Evolutionary conservation across 1,139 yeast genomes (phyloP).

Genomic region (Taiozyma sp.): DNA sequence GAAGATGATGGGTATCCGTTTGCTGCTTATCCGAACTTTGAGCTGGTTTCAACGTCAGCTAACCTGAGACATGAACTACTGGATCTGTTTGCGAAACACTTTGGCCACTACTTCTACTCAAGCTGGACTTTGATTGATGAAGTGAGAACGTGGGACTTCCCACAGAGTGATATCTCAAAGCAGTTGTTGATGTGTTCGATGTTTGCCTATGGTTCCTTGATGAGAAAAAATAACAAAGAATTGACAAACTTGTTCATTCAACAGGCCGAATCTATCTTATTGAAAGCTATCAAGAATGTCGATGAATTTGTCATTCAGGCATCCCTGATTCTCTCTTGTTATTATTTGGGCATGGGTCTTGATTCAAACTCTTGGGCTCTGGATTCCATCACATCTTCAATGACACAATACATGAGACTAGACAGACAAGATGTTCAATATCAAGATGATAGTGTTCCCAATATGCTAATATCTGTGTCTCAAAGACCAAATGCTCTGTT

Average conservation of each 20-base stretch:
- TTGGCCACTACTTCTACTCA: conserved; percentile 14
- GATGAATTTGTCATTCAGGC: conserved; percentile 14
- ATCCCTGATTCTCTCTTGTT: conserved; percentile 13
- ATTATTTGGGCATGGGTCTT: conserved; percentile 15
- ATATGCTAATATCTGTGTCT: conserved; percentile 4
- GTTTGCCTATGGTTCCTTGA: conserved; percentile 14
- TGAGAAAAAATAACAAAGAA: conserved; percentile 6
- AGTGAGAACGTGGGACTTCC: conserved; percentile 13
- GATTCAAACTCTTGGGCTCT: conserved; percentile 19
- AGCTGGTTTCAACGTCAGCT: conserved; percentile 5
- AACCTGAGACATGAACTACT: conserved; percentile 7
- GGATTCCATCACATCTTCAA: conserved; percentile 17
- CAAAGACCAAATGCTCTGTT: conserved; percentile 15
- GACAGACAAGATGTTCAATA: conserved; percentile 7
- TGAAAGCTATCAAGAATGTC: conserved; percentile 12
- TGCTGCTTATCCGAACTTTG: conserved; percentile 3
- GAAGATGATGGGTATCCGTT: conserved; percentile 9
- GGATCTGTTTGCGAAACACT: conserved; percentile 11
- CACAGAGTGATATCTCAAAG: conserved; percentile 12
- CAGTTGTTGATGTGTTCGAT: conserved; percentile 15
- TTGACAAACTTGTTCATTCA: conserved; percentile 8
- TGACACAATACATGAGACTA: conserved; percentile 15
- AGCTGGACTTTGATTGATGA: conserved; percentile 11
- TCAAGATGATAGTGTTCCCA: neutral
- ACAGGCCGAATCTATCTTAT: conserved; percentile 11